Base-by-base conservation (phyloP, 768 basidiomycete genomes). In the Lentinula sp. region DNA sequence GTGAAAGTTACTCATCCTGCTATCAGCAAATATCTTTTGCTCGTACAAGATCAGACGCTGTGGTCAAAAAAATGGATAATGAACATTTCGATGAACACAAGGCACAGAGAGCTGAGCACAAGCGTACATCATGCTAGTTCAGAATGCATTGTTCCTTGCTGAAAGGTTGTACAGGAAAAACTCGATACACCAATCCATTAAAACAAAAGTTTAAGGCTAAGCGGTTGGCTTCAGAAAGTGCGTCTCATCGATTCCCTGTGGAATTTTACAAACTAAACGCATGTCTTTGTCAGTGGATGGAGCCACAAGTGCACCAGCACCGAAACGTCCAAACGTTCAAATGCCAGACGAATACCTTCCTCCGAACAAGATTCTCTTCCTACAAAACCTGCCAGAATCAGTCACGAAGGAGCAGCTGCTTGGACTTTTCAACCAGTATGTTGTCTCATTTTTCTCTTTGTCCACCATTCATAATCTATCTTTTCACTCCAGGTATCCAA, bases 331-430 rank as follows among this genome's bases (percentile, higher is more conserved):
- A 23, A 85, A 87, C 65, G 89, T 97, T 62, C 93, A 95, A 72
- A 97, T 98, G 94, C 95, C 96, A 43, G 97, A 99, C 87, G 97
- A 99, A 73, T 98, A 98, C 73, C 84, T 99, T 6, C 97, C 97
- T 1, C 96, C 97, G 42, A 99, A 99, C 88, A 95, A 95, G 73
- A 96, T 98, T 74, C 83, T 99, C 56, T 99, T 99, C 84, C 72
- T 99, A 65, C 97, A 99, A 75, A 98, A 98, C 71, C 80, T 99
- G 23, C 95, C 95, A 18, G 94, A 97, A 70, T 88, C 75, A 45
- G 94, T 95, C 65, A 94, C 89, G 59, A 95, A 96, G 70, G 95
- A 97, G 57, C 88, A 91, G 69, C 88, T 99, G 63, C 84, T 89
- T 73, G 85, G 86, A 1, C 79, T 98, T 23, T 98, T 99, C 78